A percentile compares a stretch with the other conserved stretches of the same genome.
These are phyloP conservation scores for Claviceps cyperi DNA, from an alignment of 2,329 filamentous ascomycete genomes.

Conservation along the genomic window DNA sequence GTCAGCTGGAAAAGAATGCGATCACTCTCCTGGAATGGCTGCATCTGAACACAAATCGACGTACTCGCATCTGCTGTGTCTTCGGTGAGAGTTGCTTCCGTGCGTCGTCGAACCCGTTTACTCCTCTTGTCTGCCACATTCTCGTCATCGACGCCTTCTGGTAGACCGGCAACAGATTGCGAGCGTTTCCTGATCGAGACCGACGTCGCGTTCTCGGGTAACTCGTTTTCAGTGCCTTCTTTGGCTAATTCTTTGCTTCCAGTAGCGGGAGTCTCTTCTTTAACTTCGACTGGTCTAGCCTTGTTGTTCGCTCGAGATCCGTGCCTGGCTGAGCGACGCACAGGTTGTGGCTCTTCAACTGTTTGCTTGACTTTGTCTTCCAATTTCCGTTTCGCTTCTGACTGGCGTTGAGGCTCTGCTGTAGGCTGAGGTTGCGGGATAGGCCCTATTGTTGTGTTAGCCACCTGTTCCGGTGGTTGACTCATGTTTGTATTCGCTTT, in stretches of 20 bases:
- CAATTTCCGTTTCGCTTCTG: background rate
- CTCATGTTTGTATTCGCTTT: constrained; percentile 8
- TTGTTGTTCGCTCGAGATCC: constrained; percentile 1
- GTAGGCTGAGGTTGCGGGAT: background rate
- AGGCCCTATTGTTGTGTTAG: background rate
- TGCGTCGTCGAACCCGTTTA: constrained; percentile 44
- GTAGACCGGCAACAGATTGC: constrained; percentile 45
- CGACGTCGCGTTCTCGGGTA: constrained; percentile 24
- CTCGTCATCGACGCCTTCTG: constrained; percentile 42
- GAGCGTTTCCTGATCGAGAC: constrained; percentile 42
- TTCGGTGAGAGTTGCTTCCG: constrained; percentile 36
- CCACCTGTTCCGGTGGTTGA: constrained; percentile 2
- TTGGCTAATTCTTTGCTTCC: constrained; percentile 13
- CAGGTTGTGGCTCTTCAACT: constrained; percentile 2
- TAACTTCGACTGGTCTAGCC: constrained; percentile 5
- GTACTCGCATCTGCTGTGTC: constrained; percentile 38
- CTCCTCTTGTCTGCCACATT: constrained; percentile 44
- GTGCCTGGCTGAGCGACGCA: constrained; percentile 6
- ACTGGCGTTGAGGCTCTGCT: background rate
- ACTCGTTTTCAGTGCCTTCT: constrained; percentile 11
- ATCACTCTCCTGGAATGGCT: constrained; percentile 42
- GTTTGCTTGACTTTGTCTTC: constrained; percentile 3
- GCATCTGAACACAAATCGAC: constrained; percentile 38
- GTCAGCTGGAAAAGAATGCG: constrained; percentile 40
- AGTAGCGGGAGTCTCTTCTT: constrained; percentile 13